Conservation (phyloP, 1,139 yeast species). For the Magnusiomyces fungicola region DNA sequence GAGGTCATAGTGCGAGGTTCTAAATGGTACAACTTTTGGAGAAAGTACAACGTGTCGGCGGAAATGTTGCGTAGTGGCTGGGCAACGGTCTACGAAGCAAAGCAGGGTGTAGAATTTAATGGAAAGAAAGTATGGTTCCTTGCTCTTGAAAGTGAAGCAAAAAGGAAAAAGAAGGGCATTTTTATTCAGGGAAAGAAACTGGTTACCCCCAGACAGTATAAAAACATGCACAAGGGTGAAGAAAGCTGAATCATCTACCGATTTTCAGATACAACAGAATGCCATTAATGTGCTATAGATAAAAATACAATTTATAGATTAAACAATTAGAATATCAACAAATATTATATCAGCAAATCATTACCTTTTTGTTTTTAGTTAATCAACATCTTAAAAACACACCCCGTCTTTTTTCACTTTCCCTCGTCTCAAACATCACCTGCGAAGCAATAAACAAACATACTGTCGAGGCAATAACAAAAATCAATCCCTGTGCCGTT, state of each 20-base stretch:
- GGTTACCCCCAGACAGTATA: conserved; percentile 79
- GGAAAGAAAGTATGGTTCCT: conserved; percentile 58
- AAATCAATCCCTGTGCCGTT: conserved; percentile 61
- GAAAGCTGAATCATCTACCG: no score
- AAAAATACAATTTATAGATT: no score
- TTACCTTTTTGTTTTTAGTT: no score
- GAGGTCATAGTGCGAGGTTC: conserved; percentile 50
- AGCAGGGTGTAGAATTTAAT: conserved; percentile 77
- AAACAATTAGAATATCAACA: no score
- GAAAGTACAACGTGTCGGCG: conserved; percentile 62
- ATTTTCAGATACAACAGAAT: no score
- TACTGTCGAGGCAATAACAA: conserved; percentile 51
- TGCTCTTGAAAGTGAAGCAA: conserved; percentile 53
- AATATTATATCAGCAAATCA: no score
- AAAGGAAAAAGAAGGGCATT: conserved; percentile 51
- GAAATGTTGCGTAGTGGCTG: conserved; percentile 81
- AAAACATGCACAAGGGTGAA: conserved; percentile 34
- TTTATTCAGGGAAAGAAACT: conserved; percentile 49
- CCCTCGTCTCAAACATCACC: conserved; percentile 91
- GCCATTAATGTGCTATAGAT: no score
- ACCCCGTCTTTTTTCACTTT: conserved; percentile 76
- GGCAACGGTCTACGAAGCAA: conserved; percentile 83
- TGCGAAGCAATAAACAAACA: conserved; percentile 80
- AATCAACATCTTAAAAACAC: conserved; percentile 66
- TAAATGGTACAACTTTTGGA: conserved; percentile 61